Conservation (phyloP, 1,284 basidiomycete species). For the Pholiota adiposa region DNA sequence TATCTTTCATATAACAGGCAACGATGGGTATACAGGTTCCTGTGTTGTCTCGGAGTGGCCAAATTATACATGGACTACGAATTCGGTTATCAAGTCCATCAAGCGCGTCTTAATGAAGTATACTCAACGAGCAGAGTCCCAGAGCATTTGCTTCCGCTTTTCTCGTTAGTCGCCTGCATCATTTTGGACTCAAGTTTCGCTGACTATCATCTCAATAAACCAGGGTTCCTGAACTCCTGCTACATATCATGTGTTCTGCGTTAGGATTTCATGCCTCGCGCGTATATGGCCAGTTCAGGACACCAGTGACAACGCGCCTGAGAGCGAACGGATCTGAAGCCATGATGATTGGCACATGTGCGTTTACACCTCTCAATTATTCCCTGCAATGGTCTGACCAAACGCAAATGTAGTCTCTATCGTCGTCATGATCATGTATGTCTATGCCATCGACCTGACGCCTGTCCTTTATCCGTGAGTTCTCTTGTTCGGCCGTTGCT, state of each 20-base stretch:
- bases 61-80: background rate
- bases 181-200: background rate
- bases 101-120: background rate
- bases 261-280: background rate
- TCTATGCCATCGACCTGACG: background rate
- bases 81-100: background rate
- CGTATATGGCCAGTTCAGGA: background rate
- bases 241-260: background rate
- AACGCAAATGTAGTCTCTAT: background rate
- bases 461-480: background rate
- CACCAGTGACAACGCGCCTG: background rate
- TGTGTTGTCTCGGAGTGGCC: background rate
- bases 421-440: background rate
- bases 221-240: slow-evolving; percentile 1
- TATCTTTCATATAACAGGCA: slow-evolving; percentile 6
- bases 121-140: background rate
- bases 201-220: background rate
- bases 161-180: background rate
- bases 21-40: background rate
- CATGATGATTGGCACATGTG: background rate
- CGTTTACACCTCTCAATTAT: background rate
- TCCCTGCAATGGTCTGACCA: background rate
- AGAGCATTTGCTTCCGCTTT: background rate
- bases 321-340: slow-evolving; percentile 1
- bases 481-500: background rate